Evolutionary conservation across 2,329 filamentous ascomycete species (phyloP).

Genomic region (Sclerotinia glacialis): DNA sequence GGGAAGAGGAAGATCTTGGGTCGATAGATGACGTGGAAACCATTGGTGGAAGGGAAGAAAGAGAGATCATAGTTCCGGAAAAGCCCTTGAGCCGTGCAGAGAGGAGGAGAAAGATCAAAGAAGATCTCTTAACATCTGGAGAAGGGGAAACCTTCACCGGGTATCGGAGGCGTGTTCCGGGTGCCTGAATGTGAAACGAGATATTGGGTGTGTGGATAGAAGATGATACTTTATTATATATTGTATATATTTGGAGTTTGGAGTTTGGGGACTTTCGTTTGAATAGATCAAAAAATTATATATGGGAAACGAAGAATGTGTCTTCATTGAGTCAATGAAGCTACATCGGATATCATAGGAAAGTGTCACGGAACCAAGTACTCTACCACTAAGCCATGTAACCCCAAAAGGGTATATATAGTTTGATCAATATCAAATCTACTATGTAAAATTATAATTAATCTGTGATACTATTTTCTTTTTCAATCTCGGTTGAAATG

Average conservation of each 20-base stretch:
- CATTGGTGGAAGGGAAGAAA: slow-evolving; percentile 39
- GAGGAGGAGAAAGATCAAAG: slow-evolving; percentile 56
- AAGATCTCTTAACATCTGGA: slow-evolving; percentile 47
- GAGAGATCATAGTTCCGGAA: slow-evolving; percentile 21
- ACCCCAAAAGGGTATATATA: too few relatives aligned
- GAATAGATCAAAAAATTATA: too few relatives aligned
- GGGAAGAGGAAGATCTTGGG: slow-evolving; percentile 39
- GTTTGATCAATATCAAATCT: too few relatives aligned
- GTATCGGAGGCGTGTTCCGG: slow-evolving; percentile 51
- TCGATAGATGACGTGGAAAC: slow-evolving; percentile 52
- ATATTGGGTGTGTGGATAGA: neutral
- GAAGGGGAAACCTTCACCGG: slow-evolving; percentile 45
- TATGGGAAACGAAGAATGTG: too few relatives aligned
- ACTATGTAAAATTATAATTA: too few relatives aligned
- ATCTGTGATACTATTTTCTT: too few relatives aligned
- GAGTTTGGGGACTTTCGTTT: neutral
- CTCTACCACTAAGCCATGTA: too few relatives aligned
- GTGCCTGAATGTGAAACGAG: neutral
- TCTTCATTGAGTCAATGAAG: too few relatives aligned
- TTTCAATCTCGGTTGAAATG: too few relatives aligned
- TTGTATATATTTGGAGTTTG: slow-evolving; percentile 3
- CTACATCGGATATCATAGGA: too few relatives aligned
- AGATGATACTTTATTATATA: neutral
- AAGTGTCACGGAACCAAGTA: too few relatives aligned
- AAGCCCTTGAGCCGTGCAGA: slow-evolving; percentile 33